These are phyloP conservation scores for Aquilaria agallochum DNA, from an alignment of 441 rosid genomes.

Conservation along the genomic window DNA sequence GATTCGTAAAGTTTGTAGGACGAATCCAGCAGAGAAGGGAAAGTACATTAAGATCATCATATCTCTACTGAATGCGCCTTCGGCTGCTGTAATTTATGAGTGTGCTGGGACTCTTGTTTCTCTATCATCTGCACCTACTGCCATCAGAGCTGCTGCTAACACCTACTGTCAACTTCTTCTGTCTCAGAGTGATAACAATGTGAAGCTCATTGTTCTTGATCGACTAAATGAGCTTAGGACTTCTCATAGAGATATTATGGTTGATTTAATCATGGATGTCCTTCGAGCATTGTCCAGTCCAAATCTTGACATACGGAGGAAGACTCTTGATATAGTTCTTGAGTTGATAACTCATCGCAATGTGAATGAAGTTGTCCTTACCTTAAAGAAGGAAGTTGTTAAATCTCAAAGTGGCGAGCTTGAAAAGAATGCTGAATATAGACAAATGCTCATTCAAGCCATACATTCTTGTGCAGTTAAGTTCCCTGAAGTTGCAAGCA, in stretches of 20 bases:
- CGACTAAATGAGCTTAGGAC: constrained; percentile 75
- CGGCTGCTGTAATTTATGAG: constrained; percentile 83
- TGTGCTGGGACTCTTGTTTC: constrained; percentile 91
- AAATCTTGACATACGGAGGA: constrained; percentile 76
- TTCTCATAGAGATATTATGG: constrained; percentile 81
- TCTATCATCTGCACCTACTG: constrained; percentile 88
- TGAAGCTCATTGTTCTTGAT: constrained; percentile 91
- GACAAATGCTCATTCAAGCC: constrained; percentile 96
- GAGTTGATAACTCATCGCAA: constrained; percentile 78
- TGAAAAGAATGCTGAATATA: constrained; percentile 89
- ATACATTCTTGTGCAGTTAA: constrained; percentile 89
- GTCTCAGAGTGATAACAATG: constrained; percentile 93
- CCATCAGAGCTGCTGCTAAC: constrained; percentile 81
- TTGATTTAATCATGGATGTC: constrained; percentile 88
- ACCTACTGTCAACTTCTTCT: constrained; percentile 86
- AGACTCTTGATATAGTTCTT: constrained; percentile 79
- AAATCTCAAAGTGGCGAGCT: constrained; percentile 89
- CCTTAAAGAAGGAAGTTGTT: constrained; percentile 89
- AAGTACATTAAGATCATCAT: constrained; percentile 86
- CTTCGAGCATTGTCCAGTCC: constrained; percentile 91
- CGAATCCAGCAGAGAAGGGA: constrained; percentile 72
- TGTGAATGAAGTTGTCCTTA: constrained; percentile 72
- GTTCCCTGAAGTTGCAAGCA: constrained; percentile 95
- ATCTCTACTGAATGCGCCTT: constrained; percentile 72
- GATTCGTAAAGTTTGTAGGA: constrained; percentile 86